Conservation (phyloP, 352 stramenopile species). For the Phytopythium montanum region DNA sequence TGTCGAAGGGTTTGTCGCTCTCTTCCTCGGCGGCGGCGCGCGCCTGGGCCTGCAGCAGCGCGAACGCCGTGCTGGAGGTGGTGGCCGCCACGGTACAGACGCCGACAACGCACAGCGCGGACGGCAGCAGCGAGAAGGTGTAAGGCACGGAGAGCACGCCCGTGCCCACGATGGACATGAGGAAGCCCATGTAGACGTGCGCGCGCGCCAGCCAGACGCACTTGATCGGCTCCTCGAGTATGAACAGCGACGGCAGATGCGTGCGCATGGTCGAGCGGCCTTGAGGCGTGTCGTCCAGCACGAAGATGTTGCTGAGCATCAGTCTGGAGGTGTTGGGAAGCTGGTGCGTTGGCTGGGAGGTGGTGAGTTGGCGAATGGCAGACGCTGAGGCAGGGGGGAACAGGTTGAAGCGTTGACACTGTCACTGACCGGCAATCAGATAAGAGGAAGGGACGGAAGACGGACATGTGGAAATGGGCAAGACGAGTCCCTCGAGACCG, state of each 20-base stretch:
- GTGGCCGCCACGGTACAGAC: conserved; percentile 37
- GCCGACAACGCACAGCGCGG: conserved; percentile 26
- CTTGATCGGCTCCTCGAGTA: not conserved
- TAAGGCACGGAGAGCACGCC: conserved; percentile 71
- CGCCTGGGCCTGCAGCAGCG: conserved; percentile 48
- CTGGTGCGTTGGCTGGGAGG: not conserved
- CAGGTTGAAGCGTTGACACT: not conserved
- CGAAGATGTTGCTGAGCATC: not conserved
- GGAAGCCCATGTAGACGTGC: conserved; percentile 67
- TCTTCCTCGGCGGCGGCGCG: conserved; percentile 45
- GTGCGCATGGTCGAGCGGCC: conserved; percentile 1
- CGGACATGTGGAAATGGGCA: no score
- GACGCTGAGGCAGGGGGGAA: not conserved
- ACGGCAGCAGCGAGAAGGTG: conserved; percentile 49
- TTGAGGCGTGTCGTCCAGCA: conserved; percentile 1
- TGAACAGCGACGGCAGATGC: not conserved
- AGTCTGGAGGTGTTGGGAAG: not conserved
- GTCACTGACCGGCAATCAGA: not conserved
- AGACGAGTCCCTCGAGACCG: not conserved
- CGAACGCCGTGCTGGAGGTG: conserved; percentile 48
- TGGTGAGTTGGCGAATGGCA: not conserved
- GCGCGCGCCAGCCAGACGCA: conserved; percentile 2
- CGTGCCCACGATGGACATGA: conserved; percentile 76
- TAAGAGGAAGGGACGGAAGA: no score
- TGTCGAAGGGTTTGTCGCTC: conserved; percentile 43